These are phyloP conservation scores for Phytophthora aleatoria DNA, from an alignment of 352 stramenopile genomes.

Conservation along the genomic window DNA sequence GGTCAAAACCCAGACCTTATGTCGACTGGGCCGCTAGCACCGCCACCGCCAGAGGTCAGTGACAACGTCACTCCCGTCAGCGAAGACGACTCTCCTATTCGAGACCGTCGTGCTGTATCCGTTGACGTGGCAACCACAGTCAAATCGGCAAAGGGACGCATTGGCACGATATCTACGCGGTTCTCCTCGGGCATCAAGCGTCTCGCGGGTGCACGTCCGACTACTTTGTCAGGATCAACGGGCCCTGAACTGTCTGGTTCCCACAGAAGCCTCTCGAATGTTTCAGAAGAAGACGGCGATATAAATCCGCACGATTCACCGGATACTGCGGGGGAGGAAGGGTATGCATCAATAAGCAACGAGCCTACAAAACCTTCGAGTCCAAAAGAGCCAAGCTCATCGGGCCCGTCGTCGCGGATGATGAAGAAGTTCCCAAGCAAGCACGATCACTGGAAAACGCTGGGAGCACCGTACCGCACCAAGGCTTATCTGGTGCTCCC, in stretches of 20 bases:
- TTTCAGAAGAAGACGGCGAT: conserved; percentile 33
- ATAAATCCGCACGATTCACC: conserved; percentile 24
- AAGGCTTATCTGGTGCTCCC: conserved; percentile 80
- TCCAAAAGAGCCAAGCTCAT: conserved; percentile 23
- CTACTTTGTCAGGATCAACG: conserved; percentile 27
- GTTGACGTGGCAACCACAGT: conserved; percentile 61
- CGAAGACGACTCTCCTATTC: conserved; percentile 16
- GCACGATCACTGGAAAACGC: conserved; percentile 72
- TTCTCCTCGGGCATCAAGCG: conserved; percentile 74
- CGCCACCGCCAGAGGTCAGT: conserved; percentile 21
- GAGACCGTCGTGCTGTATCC: conserved; percentile 42
- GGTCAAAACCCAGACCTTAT: conserved; percentile 28
- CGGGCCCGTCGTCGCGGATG: conserved; percentile 27
- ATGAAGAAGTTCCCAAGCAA: conserved; percentile 45
- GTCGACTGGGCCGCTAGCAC: conserved; percentile 26
- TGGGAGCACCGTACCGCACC: conserved; percentile 68
- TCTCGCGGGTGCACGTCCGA: conserved; percentile 39
- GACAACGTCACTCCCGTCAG: conserved; percentile 11
- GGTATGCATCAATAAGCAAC: conserved; percentile 9
- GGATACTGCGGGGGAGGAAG: conserved; percentile 27
- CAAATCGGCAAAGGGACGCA: conserved; percentile 64
- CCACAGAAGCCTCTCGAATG: conserved; percentile 33
- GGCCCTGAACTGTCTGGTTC: conserved; percentile 18
- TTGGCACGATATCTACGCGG: conserved; percentile 74
- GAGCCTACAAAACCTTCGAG: conserved; percentile 25